Evolutionary conservation across 352 stramenopile genomes (phyloP).

Genomic region (Pythium pyrilobum): DNA sequence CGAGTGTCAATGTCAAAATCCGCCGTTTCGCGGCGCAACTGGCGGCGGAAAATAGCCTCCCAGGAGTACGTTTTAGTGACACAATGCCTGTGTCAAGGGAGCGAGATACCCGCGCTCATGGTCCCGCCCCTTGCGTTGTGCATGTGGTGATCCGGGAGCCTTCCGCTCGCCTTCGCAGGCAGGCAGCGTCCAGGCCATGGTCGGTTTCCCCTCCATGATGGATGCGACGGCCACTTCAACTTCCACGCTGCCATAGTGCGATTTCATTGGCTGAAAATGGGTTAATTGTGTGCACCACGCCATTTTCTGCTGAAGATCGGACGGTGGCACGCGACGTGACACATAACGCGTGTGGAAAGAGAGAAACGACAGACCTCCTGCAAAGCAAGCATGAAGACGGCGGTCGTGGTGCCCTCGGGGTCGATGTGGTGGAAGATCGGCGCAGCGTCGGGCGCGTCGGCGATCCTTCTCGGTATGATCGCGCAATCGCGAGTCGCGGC

Average conservation of each 20-base stretch:
- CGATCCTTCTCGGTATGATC: conserved; percentile 23
- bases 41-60: conserved; percentile 5
- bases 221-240: conserved; percentile 1
- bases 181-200: too few relatives aligned
- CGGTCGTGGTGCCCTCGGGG: conserved; percentile 47
- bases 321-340: not conserved
- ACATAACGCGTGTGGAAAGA: not conserved
- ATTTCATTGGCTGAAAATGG: not conserved
- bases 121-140: not conserved
- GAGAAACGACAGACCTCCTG: not conserved
- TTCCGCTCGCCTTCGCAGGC: not conserved
- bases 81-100: too few relatives aligned
- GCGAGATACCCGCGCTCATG: too few relatives aligned
- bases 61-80: too few relatives aligned
- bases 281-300: not conserved
- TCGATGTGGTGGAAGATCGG: conserved; percentile 82
- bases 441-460: conserved; percentile 59
- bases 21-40: too few relatives aligned
- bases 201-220: not conserved
- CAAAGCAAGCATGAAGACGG: conserved; percentile 39
- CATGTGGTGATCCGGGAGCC: not conserved
- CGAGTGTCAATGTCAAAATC: not conserved
- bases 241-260: not conserved
- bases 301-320: not conserved
- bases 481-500: too few relatives aligned